A percentile compares a stretch with the other conserved stretches of the same genome.
These are phyloP conservation scores for Cryptococcus deneoformans DNA, from an alignment of 1,284 basidiomycete species.

Conservation along the genomic window DNA sequence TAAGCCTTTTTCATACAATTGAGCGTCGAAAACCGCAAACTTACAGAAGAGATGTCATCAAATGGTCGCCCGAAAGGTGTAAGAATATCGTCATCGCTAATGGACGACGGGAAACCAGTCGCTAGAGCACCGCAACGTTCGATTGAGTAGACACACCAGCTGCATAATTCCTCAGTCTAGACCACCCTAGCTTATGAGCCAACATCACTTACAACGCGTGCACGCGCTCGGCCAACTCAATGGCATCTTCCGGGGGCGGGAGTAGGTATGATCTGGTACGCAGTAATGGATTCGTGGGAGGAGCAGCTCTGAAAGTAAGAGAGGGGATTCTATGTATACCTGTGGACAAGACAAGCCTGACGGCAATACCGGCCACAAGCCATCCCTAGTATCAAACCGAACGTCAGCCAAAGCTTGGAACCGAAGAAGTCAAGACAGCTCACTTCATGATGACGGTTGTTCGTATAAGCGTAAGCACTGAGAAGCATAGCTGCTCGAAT, in stretches of 20 bases:
- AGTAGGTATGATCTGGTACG: slow-evolving; percentile 33
- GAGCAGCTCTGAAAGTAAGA: slow-evolving; percentile 21
- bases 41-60: slow-evolving; percentile 33
- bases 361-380: slow-evolving; percentile 34
- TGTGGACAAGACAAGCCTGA: slow-evolving; percentile 36
- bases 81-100: slow-evolving; percentile 38
- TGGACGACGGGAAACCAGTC: slow-evolving; percentile 35
- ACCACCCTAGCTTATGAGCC: background rate
- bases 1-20: background rate
- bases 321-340: slow-evolving; percentile 43
- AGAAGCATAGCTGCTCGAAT: slow-evolving; percentile 41
- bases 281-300: slow-evolving; percentile 27
- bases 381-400: slow-evolving; percentile 24
- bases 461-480: slow-evolving; percentile 38
- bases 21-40: slow-evolving; percentile 2
- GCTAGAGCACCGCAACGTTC: slow-evolving; percentile 38
- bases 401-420: background rate
- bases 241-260: slow-evolving; percentile 38
- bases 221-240: slow-evolving; percentile 44
- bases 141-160: slow-evolving; percentile 40
- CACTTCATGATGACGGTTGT: slow-evolving; percentile 40
- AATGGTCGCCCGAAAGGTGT: slow-evolving; percentile 40
- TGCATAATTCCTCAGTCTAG: slow-evolving; percentile 2
- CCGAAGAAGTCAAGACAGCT: background rate
- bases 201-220: slow-evolving; percentile 36